Base-by-base conservation (phyloP, 495 filamentous ascomycete genomes). In the Annulohypoxylon nitens region DNA sequence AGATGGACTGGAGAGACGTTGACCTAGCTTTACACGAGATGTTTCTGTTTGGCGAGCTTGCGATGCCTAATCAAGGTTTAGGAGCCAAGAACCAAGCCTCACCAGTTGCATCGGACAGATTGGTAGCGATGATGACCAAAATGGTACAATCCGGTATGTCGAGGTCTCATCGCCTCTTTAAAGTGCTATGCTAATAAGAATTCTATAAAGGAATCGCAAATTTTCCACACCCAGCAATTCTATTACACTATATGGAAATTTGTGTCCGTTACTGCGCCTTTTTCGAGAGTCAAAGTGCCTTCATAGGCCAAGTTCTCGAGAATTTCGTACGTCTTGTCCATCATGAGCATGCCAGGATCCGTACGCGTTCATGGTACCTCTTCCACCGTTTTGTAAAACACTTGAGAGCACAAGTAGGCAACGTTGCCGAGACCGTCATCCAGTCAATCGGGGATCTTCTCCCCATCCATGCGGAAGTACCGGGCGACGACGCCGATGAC, bases 181-280 rank as follows among this genome's bases (percentile, higher is more conserved):
- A 20, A 9, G 33, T 58, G 47, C 1, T 58, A 30, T 30, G 47
- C 57, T 77, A 25, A 70, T 68, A 34, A 70, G n/a, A 45, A 4
- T 11, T 33, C 61, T 53, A n/a, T 63, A 20, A 75, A 94, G 93
- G 92, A 69, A 91, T 98, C 69, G 90, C 92, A 69, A 90, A 87
- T 26, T 96, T 93, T 78, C 89, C 91, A 3, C 96, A 98, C 80
- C 96, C 97, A 0, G 93, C 94, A 20, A 93, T 97, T 34, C 90
- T 98, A 65, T 85, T 98, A 14, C 94, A 97, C 80, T 98, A 96
- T 74, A 98, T 98, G 97, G 96, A 98, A 74, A 96, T 97, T 45
- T 97, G 93, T 78, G 94, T 97, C 36, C 91, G 96, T 39, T 98
- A 98, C 78, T 90, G 88, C 79, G 86, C 88, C n/a, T 97, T 97